Conservation (phyloP, 2,329 filamentous ascomycete genomes). For the Arthrobotrys sphaeroides region DNA sequence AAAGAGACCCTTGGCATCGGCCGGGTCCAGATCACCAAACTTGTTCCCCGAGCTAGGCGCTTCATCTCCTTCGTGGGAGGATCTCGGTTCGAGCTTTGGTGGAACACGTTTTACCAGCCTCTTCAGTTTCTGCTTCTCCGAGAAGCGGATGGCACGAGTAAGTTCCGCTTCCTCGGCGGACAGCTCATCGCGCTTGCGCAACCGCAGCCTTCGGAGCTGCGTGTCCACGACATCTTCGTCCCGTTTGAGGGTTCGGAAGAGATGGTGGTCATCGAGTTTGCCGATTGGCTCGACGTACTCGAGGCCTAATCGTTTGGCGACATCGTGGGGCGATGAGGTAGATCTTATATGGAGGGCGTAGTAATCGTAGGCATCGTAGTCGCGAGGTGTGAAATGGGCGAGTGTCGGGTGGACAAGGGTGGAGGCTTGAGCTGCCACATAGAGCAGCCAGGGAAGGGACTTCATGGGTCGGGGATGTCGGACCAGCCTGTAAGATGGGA, state of each 20-base stretch:
- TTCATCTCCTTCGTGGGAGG: slow-evolving; percentile 22
- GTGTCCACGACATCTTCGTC: slow-evolving; percentile 69
- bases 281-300: slow-evolving; percentile 82
- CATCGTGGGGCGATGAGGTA: slow-evolving; percentile 71
- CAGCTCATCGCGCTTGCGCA: slow-evolving; percentile 63
- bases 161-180: slow-evolving; percentile 66
- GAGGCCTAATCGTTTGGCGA: slow-evolving; percentile 78
- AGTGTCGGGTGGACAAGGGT: slow-evolving; percentile 46
- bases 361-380: slow-evolving; percentile 86
- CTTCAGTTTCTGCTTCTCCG: slow-evolving; percentile 78
- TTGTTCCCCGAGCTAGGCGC: slow-evolving; percentile 17
- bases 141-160: slow-evolving; percentile 78
- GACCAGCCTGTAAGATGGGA: background rate
- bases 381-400: slow-evolving; percentile 65
- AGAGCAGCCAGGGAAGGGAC: slow-evolving; percentile 40
- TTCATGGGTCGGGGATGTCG: slow-evolving; percentile 38
- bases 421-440: slow-evolving; percentile 31
- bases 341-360: slow-evolving; percentile 86
- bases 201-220: slow-evolving; percentile 67
- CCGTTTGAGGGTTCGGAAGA: slow-evolving; percentile 78
- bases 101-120: slow-evolving; percentile 70
- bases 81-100: slow-evolving; percentile 57
- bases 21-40: slow-evolving; percentile 14
- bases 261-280: slow-evolving; percentile 80
- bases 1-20: slow-evolving; percentile 18